Conservation (phyloP, 2,329 filamentous ascomycete species). For the Beauveria asiatica region DNA sequence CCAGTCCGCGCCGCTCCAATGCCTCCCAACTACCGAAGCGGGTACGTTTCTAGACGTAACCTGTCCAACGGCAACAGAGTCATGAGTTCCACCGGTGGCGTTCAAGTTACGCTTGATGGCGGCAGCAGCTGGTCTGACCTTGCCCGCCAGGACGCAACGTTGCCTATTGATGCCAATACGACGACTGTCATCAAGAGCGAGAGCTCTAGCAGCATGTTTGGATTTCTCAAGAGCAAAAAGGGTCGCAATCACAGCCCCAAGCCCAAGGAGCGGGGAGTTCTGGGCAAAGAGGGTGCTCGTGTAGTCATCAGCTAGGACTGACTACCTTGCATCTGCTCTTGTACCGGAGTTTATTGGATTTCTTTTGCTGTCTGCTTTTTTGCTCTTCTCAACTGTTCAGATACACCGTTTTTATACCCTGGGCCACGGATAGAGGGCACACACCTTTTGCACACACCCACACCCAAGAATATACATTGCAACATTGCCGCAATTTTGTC, state of each 20-base stretch:
- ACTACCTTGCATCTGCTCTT: background rate
- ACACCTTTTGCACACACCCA: background rate
- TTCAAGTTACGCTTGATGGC: constrained; percentile 86
- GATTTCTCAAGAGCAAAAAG: constrained; percentile 83
- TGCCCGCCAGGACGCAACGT: constrained; percentile 71
- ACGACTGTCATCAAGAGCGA: constrained; percentile 43
- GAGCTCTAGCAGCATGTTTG: constrained; percentile 71
- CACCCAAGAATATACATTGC: background rate
- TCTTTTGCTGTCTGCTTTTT: background rate
- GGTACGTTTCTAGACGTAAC: constrained; percentile 37
- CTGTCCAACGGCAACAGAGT: constrained; percentile 58
- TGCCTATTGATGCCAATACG: constrained; percentile 57
- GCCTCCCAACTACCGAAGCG: constrained; percentile 38
- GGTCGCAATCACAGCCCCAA: constrained; percentile 87
- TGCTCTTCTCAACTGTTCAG: background rate
- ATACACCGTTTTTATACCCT: constrained; percentile 9
- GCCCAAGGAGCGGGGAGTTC: constrained; percentile 82
- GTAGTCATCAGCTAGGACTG: constrained; percentile 67
- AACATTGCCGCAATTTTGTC: too few relatives aligned
- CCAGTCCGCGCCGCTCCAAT: constrained; percentile 25
- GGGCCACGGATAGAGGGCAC: constrained; percentile 5
- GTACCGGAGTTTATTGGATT: background rate
- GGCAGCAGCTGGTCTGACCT: constrained; percentile 86
- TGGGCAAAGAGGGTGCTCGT: constrained; percentile 90
- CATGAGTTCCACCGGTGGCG: constrained; percentile 69